These are phyloP conservation scores for Stagonosporopsis rhizophila DNA, from an alignment of 2,329 filamentous ascomycete species.

Conservation along the genomic window DNA sequence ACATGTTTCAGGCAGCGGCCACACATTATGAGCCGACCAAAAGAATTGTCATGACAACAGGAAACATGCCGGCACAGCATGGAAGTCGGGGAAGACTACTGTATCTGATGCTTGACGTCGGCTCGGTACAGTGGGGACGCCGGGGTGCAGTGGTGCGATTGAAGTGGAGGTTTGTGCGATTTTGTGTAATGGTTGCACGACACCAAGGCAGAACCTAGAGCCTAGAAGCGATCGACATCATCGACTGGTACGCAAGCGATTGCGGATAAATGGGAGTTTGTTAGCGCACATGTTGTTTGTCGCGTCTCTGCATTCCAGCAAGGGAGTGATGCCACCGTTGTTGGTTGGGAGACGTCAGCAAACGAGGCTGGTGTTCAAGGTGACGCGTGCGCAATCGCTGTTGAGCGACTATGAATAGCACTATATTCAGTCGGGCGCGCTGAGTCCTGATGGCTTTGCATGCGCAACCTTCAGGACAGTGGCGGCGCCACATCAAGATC, in stretches of 20 bases:
- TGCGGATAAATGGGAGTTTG: neutral
- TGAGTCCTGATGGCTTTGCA: slow-evolving; percentile 3
- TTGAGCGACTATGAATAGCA: slow-evolving; percentile 13
- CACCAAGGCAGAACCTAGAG: neutral
- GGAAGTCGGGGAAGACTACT: slow-evolving; percentile 1
- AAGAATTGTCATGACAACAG: slow-evolving; percentile 14
- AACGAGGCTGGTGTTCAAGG: slow-evolving; percentile 5
- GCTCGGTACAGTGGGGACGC: slow-evolving; percentile 9
- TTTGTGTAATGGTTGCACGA: slow-evolving; percentile 9
- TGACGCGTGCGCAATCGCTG: slow-evolving; percentile 7
- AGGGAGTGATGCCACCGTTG: slow-evolving; percentile 1
- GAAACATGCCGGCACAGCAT: slow-evolving; percentile 1
- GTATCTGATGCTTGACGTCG: slow-evolving; percentile 4
- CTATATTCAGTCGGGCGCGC: neutral
- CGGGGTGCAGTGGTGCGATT: slow-evolving; percentile 1
- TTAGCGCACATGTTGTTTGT: neutral
- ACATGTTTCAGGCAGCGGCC: slow-evolving; percentile 12
- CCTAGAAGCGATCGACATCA: neutral
- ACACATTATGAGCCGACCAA: slow-evolving; percentile 3
- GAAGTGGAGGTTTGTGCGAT: neutral
- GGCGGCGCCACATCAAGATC: slow-evolving; percentile 8
- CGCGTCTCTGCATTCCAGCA: slow-evolving; percentile 8
- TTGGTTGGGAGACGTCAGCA: neutral
- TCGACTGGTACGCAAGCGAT: neutral
- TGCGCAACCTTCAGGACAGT: slow-evolving; percentile 6